Evolutionary conservation across 1,139 yeast genomes (phyloP).

Genomic region (Scheffersomyces insectosa): DNA sequence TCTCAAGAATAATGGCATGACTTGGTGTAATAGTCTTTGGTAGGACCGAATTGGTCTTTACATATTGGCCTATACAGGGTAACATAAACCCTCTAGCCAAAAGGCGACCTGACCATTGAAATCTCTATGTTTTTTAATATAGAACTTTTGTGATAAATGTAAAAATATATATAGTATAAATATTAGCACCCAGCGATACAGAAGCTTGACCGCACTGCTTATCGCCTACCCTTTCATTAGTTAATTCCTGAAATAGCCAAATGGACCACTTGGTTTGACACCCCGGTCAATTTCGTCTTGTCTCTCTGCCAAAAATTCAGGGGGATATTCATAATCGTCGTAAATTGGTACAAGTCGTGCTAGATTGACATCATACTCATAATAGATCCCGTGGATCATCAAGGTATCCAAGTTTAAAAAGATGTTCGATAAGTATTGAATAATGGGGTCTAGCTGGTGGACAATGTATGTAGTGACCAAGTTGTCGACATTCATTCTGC

Average conservation of each 20-base stretch:
- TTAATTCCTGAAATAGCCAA: constrained; percentile 7
- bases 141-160: too few species aligned
- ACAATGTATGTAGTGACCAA: constrained; percentile 37
- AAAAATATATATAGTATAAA: too few species aligned
- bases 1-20: too few species aligned
- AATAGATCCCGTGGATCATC: constrained; percentile 42
- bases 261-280: constrained; percentile 5
- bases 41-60: too few species aligned
- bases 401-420: constrained; percentile 28
- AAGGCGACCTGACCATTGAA: too few species aligned
- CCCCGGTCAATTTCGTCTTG: not conserved
- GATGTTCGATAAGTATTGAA: constrained; percentile 24
- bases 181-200: too few species aligned
- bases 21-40: too few species aligned
- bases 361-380: constrained; percentile 16
- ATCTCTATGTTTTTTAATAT: too few species aligned
- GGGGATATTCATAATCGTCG: constrained; percentile 32
- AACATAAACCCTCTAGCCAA: too few species aligned
- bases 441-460: constrained; percentile 37
- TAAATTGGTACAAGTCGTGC: constrained; percentile 26
- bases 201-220: too few species aligned
- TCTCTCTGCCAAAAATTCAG: constrained; percentile 11
- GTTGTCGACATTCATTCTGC: constrained; percentile 29
- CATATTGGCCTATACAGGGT: too few species aligned
- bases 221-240: too few species aligned